These are phyloP conservation scores for Avena sativa DNA, from an alignment of 176 grass and related monocot species.

Conservation along the genomic window DNA sequence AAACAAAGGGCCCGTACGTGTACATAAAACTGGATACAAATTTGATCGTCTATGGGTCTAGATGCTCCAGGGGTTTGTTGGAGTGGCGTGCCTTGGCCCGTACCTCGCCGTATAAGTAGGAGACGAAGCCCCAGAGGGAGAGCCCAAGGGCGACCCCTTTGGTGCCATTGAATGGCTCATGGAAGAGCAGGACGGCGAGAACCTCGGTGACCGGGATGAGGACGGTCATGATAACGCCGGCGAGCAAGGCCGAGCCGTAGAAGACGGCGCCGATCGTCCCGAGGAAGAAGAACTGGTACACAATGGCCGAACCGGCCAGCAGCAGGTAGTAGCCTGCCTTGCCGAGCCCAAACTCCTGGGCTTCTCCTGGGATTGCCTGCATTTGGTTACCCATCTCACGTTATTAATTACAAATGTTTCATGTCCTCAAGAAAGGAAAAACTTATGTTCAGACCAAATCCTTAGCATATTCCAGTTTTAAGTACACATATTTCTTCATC, in stretches of 20 bases:
- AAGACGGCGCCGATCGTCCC: slow-evolving; percentile 80
- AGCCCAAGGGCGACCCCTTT: slow-evolving; percentile 80
- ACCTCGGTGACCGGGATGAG: slow-evolving; percentile 74
- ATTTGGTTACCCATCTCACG: too few species aligned
- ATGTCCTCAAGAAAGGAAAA: too few species aligned
- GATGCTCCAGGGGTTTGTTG: not conserved
- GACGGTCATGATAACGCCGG: slow-evolving; percentile 69
- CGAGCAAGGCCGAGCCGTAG: slow-evolving; percentile 75
- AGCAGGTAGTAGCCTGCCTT: slow-evolving; percentile 70
- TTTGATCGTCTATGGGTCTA: slow-evolving; percentile 44
- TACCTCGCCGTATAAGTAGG: slow-evolving; percentile 86
- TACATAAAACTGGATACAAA: too few species aligned
- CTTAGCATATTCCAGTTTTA: not conserved
- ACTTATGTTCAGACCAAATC: not conserved
- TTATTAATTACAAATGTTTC: too few species aligned
- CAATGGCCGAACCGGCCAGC: slow-evolving; percentile 37
- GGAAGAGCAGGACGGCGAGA: slow-evolving; percentile 71
- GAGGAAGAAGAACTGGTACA: slow-evolving; percentile 80
- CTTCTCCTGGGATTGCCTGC: slow-evolving; percentile 77
- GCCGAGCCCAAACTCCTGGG: slow-evolving; percentile 64
- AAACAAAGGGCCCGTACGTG: too few species aligned
- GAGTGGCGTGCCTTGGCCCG: slow-evolving; percentile 33
- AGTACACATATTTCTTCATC: not conserved
- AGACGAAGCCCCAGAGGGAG: slow-evolving; percentile 79
- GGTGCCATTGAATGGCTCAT: slow-evolving; percentile 67